phyloP scores from a whole-genome alignment of 106 monocot genomes.

The Hemerocallis citrina region DNA sequence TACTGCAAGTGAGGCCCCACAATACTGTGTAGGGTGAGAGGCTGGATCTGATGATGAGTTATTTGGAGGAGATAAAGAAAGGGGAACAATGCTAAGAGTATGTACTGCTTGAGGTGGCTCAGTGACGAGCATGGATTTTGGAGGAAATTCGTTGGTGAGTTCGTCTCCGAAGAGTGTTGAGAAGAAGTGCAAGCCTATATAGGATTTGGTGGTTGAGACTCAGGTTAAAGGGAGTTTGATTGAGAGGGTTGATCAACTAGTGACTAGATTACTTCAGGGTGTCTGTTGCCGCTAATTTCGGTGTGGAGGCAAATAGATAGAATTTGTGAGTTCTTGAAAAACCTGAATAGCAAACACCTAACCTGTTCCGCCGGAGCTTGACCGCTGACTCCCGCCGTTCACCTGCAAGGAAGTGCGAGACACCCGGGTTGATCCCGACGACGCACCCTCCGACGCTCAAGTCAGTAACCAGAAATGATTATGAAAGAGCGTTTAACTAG shows the following conservation, averaged over 20 bases:
- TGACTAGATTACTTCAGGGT: conserved; percentile 34
- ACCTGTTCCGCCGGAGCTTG: no score
- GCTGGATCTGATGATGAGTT: conserved; percentile 17
- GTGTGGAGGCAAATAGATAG: no score
- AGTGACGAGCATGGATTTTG: conserved; percentile 3
- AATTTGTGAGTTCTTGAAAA: no score
- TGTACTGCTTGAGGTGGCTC: no score
- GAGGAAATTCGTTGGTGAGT: conserved; percentile 7
- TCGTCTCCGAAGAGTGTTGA: conserved; percentile 20
- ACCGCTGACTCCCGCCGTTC: no score
- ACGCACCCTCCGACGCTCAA: no score
- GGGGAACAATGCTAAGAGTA: background rate
- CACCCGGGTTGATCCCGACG: no score
- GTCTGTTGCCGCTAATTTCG: no score
- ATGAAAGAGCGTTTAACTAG: no score
- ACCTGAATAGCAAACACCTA: no score
- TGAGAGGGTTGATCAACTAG: conserved; percentile 29
- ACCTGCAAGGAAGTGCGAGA: no score
- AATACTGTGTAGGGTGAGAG: conserved; percentile 17
- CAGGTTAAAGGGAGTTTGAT: conserved; percentile 36
- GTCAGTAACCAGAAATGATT: no score
- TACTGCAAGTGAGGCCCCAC: background rate
- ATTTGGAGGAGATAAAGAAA: conserved; percentile 40
- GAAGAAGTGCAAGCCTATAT: conserved; percentile 21
- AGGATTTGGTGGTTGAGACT: conserved; percentile 30